A percentile compares a stretch with the other conserved stretches of the same genome.
Conservation (phyloP, 2,329 filamentous ascomycete genomes). For the Penicillium sp. region DNA sequence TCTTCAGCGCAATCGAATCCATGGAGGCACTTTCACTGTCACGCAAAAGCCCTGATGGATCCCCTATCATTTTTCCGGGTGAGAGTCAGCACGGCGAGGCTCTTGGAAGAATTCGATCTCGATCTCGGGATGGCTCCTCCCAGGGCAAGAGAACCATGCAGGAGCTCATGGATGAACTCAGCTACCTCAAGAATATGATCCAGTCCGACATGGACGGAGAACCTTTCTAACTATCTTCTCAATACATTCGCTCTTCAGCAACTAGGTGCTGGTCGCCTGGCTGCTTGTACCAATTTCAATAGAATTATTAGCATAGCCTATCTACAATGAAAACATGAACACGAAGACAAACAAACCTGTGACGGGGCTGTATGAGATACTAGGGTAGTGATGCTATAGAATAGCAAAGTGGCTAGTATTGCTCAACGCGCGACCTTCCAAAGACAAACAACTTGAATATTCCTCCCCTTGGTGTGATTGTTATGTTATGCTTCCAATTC, state of each 20-base stretch:
- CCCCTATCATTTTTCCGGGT: conserved; percentile 27
- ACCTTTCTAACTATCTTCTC: conserved; percentile 20
- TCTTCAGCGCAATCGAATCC: conserved; percentile 37
- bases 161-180: conserved; percentile 56
- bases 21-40: conserved; percentile 33
- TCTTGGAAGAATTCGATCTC: conserved; percentile 7
- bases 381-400: no score
- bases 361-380: not conserved
- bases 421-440: no score
- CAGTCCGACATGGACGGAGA: conserved; percentile 35
- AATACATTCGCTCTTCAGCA: not conserved
- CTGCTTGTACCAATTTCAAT: conserved; percentile 8
- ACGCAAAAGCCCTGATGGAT: conserved; percentile 27
- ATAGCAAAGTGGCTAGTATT: no score
- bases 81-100: conserved; percentile 3
- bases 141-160: conserved; percentile 47
- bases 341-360: not conserved
- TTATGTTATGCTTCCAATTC: no score
- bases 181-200: conserved; percentile 56
- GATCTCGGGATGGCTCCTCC: conserved; percentile 25
- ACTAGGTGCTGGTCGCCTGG: conserved; percentile 21
- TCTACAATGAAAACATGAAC: conserved; percentile 6
- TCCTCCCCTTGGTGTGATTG: not conserved
- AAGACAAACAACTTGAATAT: no score
- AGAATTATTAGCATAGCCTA: not conserved